These are phyloP conservation scores for Pichia sp. DNA, from an alignment of 1,139 yeast genomes.

Conservation along the genomic window DNA sequence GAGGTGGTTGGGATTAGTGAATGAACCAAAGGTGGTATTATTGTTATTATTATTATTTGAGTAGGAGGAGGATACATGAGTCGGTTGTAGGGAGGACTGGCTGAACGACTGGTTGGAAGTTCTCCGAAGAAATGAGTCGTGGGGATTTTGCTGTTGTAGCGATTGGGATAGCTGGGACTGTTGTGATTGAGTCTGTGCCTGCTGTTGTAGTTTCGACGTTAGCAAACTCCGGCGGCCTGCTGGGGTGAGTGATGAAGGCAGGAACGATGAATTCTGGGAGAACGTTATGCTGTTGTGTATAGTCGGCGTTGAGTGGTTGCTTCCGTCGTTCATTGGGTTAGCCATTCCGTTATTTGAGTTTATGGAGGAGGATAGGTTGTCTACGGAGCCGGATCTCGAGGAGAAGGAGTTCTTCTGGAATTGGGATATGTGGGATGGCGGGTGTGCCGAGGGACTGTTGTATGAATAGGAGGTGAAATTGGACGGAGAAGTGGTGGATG, in stretches of 20 bases:
- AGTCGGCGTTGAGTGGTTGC: conserved; percentile 18
- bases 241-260: conserved; percentile 24
- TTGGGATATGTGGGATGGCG: conserved; percentile 25
- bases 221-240: conserved; percentile 32
- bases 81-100: background rate
- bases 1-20: background rate
- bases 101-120: conserved; percentile 8
- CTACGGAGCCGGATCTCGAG: conserved; percentile 29
- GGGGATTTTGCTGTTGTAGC: conserved; percentile 6
- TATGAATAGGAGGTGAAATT: conserved; percentile 26
- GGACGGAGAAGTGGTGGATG: conserved; percentile 35
- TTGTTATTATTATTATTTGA: conserved; percentile 3
- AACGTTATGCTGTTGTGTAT: conserved; percentile 9
- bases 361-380: conserved; percentile 14
- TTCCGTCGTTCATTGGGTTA: conserved; percentile 12
- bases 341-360: background rate
- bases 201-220: conserved; percentile 28
- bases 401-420: conserved; percentile 26
- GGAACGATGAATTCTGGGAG: conserved; percentile 21
- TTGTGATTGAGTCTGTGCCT: conserved; percentile 11
- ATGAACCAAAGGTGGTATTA: background rate
- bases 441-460: conserved; percentile 31
- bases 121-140: conserved; percentile 12
- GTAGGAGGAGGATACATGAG: conserved; percentile 10
- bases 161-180: background rate